Conservation (phyloP, 2,329 filamentous ascomycete species). For the Curvularia lunata region DNA sequence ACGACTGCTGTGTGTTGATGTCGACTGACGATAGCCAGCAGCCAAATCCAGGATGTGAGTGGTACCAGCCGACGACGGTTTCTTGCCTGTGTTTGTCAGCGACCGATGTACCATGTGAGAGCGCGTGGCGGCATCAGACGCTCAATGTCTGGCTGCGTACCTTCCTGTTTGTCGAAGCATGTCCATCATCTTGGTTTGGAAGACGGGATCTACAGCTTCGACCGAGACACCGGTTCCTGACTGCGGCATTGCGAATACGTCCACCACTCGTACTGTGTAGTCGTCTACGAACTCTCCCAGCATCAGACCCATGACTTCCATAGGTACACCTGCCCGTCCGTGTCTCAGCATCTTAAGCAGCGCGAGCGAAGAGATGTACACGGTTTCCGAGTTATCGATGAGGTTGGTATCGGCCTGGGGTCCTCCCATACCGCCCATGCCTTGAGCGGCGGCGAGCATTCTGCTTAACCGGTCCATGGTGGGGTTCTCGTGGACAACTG, state of each 20-base stretch:
- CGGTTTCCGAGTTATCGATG: constrained; percentile 98
- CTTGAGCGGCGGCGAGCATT: constrained; percentile 78
- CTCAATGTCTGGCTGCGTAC: constrained; percentile 54
- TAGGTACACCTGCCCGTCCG: constrained; percentile 94
- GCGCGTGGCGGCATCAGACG: constrained; percentile 2
- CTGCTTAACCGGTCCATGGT: constrained; percentile 89
- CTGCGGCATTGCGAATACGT: constrained; percentile 99
- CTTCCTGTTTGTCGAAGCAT: constrained; percentile 97
- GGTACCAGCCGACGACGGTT: constrained; percentile 98
- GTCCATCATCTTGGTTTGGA: constrained; percentile 99
- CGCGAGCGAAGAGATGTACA: constrained; percentile 97
- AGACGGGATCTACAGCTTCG: constrained; percentile 96
- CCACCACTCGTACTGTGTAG: constrained; percentile 96
- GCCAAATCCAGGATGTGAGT: constrained; percentile 97
- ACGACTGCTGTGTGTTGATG: constrained; percentile 99
- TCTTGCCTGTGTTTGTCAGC: constrained; percentile 70
- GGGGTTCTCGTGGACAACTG: constrained; percentile 3
- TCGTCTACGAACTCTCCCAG: constrained; percentile 98
- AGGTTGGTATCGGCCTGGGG: constrained; percentile 76
- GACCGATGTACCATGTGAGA: not conserved
- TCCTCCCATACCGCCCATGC: constrained; percentile 68
- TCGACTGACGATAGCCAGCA: constrained; percentile 99
- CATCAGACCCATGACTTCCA: constrained; percentile 99
- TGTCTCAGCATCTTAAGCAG: constrained; percentile 98
- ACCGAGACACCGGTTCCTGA: constrained; percentile 98